These are phyloP conservation scores for Tolypocladium nubicola DNA, from an alignment of 2,329 filamentous ascomycete genomes.

Conservation along the genomic window DNA sequence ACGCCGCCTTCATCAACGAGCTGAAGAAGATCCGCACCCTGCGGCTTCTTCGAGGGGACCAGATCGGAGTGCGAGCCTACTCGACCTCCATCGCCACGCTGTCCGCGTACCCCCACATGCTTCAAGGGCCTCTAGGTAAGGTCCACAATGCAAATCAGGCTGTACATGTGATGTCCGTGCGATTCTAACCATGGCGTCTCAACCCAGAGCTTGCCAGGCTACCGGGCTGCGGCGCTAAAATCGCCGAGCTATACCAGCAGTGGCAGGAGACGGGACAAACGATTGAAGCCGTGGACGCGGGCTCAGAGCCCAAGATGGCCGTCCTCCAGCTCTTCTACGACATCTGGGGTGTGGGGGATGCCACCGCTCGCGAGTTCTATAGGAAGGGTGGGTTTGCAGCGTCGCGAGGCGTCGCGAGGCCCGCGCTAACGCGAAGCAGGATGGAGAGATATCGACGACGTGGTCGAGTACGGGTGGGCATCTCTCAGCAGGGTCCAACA, in stretches of 20 bases:
- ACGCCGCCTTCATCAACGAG: slow-evolving; percentile 62
- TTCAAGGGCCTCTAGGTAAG: slow-evolving; percentile 32
- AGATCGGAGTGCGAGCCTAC: slow-evolving; percentile 76
- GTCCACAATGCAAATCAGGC: too few relatives aligned
- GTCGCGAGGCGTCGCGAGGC: not conserved
- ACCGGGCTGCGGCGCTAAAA: slow-evolving; percentile 74
- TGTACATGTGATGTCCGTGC: not conserved
- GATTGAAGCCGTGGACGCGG: slow-evolving; percentile 51
- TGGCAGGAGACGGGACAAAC: slow-evolving; percentile 54
- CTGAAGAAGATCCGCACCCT: slow-evolving; percentile 65
- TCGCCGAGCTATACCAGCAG: slow-evolving; percentile 67
- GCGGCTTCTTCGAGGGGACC: slow-evolving; percentile 61
- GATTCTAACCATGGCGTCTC: not conserved
- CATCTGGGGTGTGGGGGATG: slow-evolving; percentile 87
- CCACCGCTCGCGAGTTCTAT: slow-evolving; percentile 74
- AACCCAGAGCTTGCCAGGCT: slow-evolving; percentile 41
- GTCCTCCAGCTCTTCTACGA: slow-evolving; percentile 63
- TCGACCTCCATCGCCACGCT: slow-evolving; percentile 76
- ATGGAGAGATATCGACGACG: slow-evolving; percentile 77
- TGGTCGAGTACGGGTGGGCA: slow-evolving; percentile 74
- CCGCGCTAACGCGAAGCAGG: slow-evolving; percentile 23
- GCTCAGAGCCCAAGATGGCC: slow-evolving; percentile 52
- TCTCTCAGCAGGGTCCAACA: slow-evolving; percentile 71
- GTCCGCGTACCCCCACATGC: slow-evolving; percentile 60
- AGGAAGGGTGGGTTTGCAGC: slow-evolving; percentile 33